Conservation (phyloP, 2,329 filamentous ascomycete species). For the Septoria petroselini region DNA sequence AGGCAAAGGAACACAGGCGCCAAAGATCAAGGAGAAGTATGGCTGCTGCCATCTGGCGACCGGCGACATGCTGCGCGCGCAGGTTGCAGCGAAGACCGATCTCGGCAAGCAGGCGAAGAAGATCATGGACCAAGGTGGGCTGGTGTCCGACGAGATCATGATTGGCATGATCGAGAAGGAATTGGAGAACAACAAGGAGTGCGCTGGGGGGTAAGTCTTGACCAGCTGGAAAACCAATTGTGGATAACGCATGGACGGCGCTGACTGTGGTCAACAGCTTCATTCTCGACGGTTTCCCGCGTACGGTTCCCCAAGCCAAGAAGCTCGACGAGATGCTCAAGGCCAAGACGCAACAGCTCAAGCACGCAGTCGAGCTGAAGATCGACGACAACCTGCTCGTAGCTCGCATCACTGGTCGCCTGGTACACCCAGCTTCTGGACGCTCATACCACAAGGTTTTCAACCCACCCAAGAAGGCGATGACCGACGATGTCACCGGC, state of each 20-base stretch:
- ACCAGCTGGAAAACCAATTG: not conserved
- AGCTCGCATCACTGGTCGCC: conserved; percentile 90
- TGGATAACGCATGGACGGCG: not conserved
- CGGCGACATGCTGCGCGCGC: conserved; percentile 97
- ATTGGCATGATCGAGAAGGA: conserved; percentile 99
- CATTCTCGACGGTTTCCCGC: conserved; percentile 97
- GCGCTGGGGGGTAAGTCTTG: conserved; percentile 80
- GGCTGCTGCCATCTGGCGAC: conserved; percentile 96
- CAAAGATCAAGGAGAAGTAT: conserved; percentile 97
- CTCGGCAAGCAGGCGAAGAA: conserved; percentile 97
- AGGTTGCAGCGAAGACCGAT: conserved; percentile 95
- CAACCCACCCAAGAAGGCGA: conserved; percentile 90
- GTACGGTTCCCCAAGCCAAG: conserved; percentile 92
- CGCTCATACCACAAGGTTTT: conserved; percentile 98
- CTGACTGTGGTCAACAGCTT: conserved; percentile 58
- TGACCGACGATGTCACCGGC: conserved; percentile 96
- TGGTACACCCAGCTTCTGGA: conserved; percentile 92
- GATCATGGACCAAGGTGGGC: conserved; percentile 98
- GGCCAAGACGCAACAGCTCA: conserved; percentile 74
- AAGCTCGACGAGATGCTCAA: conserved; percentile 89
- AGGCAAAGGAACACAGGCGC: conserved; percentile 99
- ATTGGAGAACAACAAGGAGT: conserved; percentile 89
- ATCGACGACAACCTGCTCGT: conserved; percentile 94
- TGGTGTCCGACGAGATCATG: conserved; percentile 98
- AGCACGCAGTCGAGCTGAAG: conserved; percentile 93